Base-by-base conservation (phyloP, 2,329 filamentous ascomycete species). In the Neocatenulostroma microsporum region DNA sequence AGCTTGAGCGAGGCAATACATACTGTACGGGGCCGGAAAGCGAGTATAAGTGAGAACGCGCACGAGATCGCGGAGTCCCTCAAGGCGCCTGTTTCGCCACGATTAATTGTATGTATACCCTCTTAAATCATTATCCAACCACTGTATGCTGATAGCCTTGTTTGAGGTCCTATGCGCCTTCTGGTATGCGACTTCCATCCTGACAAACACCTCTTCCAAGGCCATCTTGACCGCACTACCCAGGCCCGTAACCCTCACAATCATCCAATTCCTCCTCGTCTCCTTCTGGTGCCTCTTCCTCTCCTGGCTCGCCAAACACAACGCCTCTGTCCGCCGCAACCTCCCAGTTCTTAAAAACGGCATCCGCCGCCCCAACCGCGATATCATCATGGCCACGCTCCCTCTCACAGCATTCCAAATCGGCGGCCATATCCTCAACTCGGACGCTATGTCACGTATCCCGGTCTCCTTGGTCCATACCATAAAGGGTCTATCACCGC, bases 121-220 rank as follows among this genome's bases (percentile, higher is more conserved):
- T n/a, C n/a, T n/a, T n/a, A n/a, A n/a, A n/a, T n/a, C n/a, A n/a
- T n/a, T n/a, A n/a, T n/a, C n/a, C n/a, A n/a, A n/a, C n/a, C n/a
- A 24, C 15, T 8, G 6, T 25, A 24, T 30, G 50, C 46, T 57
- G 43, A 60, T 58, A 48, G 23, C 34, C 36, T n/a, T n/a, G n/a
- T n/a, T 38, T 24, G 42, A 95, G 89, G 64, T 74, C 34, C 78
- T 95, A 32, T 96, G 89, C 63, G 67, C 88, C 40, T 66, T 89
- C 56, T 96, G 91, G 91, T 98, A 96, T 68, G 75, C 84, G 60
- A 94, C 88, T 17, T 96, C 89, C 28, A 91, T 93, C 45, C 69
- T 96, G 50, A 95, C 91, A 44, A 98, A 96, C 60, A 95, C 91
- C 2, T 96, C 91, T 17, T 95, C 91, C 35, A 98, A 98, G 66